These are phyloP conservation scores for Fusarium palustre DNA, from an alignment of 2,329 filamentous ascomycete species.

Conservation along the genomic window DNA sequence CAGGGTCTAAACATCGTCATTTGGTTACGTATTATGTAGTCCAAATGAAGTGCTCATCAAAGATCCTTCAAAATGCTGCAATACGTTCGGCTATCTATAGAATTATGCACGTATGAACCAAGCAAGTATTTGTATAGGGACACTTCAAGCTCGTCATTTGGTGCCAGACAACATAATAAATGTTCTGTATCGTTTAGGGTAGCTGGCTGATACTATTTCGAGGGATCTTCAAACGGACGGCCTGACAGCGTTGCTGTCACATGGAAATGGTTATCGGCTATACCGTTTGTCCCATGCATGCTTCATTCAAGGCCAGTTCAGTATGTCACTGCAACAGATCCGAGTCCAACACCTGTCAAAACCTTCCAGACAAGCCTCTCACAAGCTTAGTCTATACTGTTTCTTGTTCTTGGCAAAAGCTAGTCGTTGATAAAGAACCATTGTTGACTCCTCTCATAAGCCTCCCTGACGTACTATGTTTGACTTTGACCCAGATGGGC, in stretches of 20 bases:
- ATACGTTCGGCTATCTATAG: neutral
- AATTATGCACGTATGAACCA: neutral
- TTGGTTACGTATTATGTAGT: neutral
- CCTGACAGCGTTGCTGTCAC: slow-evolving; percentile 11
- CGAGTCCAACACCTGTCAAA: slow-evolving; percentile 10
- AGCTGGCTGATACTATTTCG: neutral
- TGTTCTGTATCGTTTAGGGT: neutral
- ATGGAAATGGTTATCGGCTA: slow-evolving; percentile 36
- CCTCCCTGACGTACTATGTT: slow-evolving; percentile 38
- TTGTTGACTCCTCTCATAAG: slow-evolving; percentile 4
- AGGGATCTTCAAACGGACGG: neutral
- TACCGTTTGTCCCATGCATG: neutral
- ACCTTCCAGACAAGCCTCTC: neutral
- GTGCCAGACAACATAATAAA: neutral
- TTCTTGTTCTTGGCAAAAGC: slow-evolving; percentile 19
- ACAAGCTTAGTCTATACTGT: neutral
- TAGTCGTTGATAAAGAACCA: slow-evolving; percentile 5
- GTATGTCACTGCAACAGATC: slow-evolving; percentile 4
- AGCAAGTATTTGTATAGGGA: neutral
- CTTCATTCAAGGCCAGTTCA: neutral
- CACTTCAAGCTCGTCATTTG: too few relatives aligned
- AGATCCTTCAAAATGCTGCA: neutral
- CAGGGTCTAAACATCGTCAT: neutral
- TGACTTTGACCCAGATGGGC: slow-evolving; percentile 18
- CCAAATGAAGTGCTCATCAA: neutral